These are phyloP conservation scores for Moesziomyces antarcticus DNA, from an alignment of 1,284 basidiomycete species.

Conservation along the genomic window DNA sequence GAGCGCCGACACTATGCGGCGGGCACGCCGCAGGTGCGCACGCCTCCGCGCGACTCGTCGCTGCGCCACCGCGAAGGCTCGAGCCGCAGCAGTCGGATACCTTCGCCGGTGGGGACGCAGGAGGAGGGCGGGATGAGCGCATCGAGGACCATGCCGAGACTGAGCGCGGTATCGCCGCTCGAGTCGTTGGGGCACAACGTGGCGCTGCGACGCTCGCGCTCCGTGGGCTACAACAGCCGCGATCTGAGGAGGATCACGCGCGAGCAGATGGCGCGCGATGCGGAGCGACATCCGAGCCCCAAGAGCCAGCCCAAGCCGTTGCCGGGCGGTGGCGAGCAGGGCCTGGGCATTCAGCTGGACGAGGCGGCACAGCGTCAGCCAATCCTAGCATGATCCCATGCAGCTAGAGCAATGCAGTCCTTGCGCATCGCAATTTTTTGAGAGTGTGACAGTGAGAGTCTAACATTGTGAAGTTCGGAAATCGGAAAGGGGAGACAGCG, in stretches of 20 bases:
- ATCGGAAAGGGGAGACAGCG: neutral
- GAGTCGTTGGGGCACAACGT: slow-evolving; percentile 11
- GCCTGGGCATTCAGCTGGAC: slow-evolving; percentile 19
- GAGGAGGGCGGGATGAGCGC: neutral
- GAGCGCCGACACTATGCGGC: slow-evolving; percentile 15
- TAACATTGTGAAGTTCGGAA: neutral
- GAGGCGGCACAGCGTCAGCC: slow-evolving; percentile 2
- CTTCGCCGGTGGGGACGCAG: neutral
- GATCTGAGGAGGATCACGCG: slow-evolving; percentile 16
- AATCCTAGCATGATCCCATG: slow-evolving; percentile 13
- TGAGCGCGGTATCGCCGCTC: slow-evolving; percentile 14
- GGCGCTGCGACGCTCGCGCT: slow-evolving; percentile 17
- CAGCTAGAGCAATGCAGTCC: too few relatives aligned
- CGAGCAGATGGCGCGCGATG: slow-evolving; percentile 20
- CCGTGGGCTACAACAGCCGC: slow-evolving; percentile 16
- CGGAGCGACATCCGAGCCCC: slow-evolving; percentile 4
- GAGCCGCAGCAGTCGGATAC: neutral
- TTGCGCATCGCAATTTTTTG: too few relatives aligned
- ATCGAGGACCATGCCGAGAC: slow-evolving; percentile 19
- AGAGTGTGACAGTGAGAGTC: too few relatives aligned
- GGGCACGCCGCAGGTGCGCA: neutral
- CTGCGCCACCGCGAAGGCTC: slow-evolving; percentile 11
- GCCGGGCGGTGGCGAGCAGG: neutral
- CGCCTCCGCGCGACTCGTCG: slow-evolving; percentile 29
- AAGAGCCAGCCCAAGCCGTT: slow-evolving; percentile 1